Evolutionary conservation across 371 early-diverging fungal genomes (phyloP), one percentile per base, ranked within the genome.

Genomic region (Lichtheimia ramosa): DNA sequence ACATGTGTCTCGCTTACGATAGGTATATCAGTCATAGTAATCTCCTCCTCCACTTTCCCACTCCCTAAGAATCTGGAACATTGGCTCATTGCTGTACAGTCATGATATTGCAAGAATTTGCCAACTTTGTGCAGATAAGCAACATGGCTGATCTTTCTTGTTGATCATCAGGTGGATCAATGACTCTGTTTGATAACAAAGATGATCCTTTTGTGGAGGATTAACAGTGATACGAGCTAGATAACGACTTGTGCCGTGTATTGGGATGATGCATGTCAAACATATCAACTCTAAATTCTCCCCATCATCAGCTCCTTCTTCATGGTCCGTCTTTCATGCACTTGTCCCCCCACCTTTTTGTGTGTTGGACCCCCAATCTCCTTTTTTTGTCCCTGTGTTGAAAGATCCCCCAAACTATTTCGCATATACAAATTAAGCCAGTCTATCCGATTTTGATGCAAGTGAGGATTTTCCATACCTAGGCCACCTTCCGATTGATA

Each of bases 1-100:
- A 56, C 56, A 56, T 56, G 56, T 56, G 56, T 34, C 40, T 23
- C 34, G 34, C 34, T 34, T 34, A 34, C 10, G 34, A 34, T 34
- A 34, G 34, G 34, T 10, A 27, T 27, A 39, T 28, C 50, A 34
- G 48, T 48, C n/a, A 24, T 43, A 39, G 34, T 34, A 34, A 34
- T 34, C 34, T 34, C 34, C 34, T 34, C 34, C 10, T 34, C 34
- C 34, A 34, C 34, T 34, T 34, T 34, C 34, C 34, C 34, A 34
- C 34, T 34, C 34, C 34, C 34, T 34, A 34, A 34, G 34, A 34
- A 34, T 34, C 34, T 34, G 34, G 34, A 34, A 34, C 34, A 50
- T 50, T 50, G 21, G 16, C 50, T 21, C 50, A 23, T 23, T 50
- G 50, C 50, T 21, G 21, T 34, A 34, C 34, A 34, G 5, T 7